Evolutionary conservation across 345 rosid species (phyloP).

Genomic region (Eutrema heterophyllum): DNA sequence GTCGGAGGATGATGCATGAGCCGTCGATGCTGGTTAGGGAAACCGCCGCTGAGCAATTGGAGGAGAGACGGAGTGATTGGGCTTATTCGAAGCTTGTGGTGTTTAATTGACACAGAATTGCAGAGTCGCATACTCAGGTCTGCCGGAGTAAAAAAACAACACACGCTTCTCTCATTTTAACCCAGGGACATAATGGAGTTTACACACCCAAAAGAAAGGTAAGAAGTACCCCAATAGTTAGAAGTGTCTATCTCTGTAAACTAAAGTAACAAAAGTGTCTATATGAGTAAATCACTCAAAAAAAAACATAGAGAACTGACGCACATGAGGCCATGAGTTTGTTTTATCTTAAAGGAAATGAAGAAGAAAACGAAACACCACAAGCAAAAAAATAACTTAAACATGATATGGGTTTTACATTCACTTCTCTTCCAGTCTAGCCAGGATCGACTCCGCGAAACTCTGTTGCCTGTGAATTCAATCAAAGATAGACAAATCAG

Average conservation of each 20-base stretch:
- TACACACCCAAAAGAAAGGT: too few species aligned
- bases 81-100: constrained; percentile 94
- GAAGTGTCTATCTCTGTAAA: too few species aligned
- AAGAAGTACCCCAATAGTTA: too few species aligned
- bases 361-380: too few species aligned
- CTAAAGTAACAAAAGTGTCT: too few species aligned
- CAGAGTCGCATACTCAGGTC: too few species aligned
- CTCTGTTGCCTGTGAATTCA: constrained; percentile 63
- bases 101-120: too few species aligned
- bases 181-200: too few species aligned
- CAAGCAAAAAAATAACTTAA: neutral
- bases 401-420: neutral
- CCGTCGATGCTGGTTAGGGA: constrained; percentile 31
- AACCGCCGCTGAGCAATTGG: constrained; percentile 30
- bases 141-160: too few species aligned
- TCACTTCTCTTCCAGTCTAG: constrained; percentile 65
- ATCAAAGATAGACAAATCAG: constrained; percentile 3
- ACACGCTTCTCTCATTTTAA: too few species aligned
- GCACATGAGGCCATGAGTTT: neutral
- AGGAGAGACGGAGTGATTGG: constrained; percentile 55
- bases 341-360: neutral
- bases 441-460: constrained; percentile 78
- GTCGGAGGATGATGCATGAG: constrained; percentile 72
- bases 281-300: too few species aligned
- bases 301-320: neutral